Evolutionary conservation across 345 rosid genomes (phyloP), one percentile per base, ranked within the genome.

Genomic region (Isatis tinctoria): DNA sequence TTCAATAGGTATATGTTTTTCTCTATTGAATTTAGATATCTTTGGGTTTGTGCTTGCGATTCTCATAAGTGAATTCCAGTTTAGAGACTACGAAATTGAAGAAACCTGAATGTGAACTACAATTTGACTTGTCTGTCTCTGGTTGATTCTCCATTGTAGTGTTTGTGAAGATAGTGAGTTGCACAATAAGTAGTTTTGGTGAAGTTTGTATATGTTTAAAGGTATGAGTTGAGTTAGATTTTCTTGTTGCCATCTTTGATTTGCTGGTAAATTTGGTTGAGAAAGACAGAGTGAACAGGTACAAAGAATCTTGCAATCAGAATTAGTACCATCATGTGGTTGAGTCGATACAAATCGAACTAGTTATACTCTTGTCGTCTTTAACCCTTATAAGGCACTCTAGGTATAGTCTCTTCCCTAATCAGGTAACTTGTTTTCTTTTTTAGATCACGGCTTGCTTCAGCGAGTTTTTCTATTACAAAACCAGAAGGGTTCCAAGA

Each of bases 171-270:
- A n/a, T n/a, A n/a, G n/a, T n/a, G n/a, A n/a, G n/a, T n/a, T n/a
- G n/a, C n/a, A n/a, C n/a, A n/a, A n/a, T n/a, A n/a, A n/a, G n/a
- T n/a, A n/a, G n/a, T n/a, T n/a, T n/a, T n/a, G n/a, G n/a, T n/a
- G n/a, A n/a, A n/a, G n/a, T n/a, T n/a, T n/a, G n/a, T n/a, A n/a
- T n/a, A n/a, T n/a, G n/a, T n/a, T n/a, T n/a, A n/a, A n/a, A n/a
- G n/a, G n/a, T n/a, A n/a, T n/a, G n/a, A n/a, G n/a, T n/a, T n/a
- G 98, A 96, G 83, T 77, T 90, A 70, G 99, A 96, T 83, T 88
- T 96, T 80, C 97, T 96, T 78, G 99, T 96, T 79, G 97, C 98
- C 54, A 90, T 96, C 79, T 76, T 96, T 78, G 99, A 98, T 40
- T 80, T 96, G 76, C 93, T 96, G 26, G 96, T 96, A 80, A 96